Evolutionary conservation across 179 eudicot genomes (phyloP).

Genomic region (Pouteria campechiana): DNA sequence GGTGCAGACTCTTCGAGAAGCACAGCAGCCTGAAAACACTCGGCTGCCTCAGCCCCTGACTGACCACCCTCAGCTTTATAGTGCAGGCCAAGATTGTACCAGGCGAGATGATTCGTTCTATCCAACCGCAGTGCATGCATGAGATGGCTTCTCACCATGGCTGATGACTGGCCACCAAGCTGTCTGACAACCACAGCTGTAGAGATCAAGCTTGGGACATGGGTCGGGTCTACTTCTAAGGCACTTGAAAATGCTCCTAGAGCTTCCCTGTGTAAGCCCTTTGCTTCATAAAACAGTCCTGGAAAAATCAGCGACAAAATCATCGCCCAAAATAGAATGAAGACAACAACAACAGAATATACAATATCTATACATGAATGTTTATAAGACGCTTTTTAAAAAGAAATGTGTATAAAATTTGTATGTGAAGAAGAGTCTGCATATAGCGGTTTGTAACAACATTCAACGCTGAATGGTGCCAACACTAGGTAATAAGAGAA

Average conservation of each 20-base stretch:
- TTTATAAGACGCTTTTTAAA: too few species aligned
- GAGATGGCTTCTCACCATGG: slow-evolving; percentile 44
- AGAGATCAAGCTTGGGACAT: slow-evolving; percentile 68
- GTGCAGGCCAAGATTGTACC: slow-evolving; percentile 71
- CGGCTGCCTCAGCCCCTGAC: slow-evolving; percentile 28
- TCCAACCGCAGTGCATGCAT: slow-evolving; percentile 59
- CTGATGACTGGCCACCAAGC: slow-evolving; percentile 19
- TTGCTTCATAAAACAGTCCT: slow-evolving; percentile 65
- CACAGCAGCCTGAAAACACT: slow-evolving; percentile 51
- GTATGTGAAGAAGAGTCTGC: too few species aligned
- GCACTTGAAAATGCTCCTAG: slow-evolving; percentile 43
- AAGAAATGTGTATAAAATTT: too few species aligned
- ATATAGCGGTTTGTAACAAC: too few species aligned
- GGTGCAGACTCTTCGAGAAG: slow-evolving; percentile 74
- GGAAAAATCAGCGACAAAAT: too few species aligned
- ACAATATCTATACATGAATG: too few species aligned
- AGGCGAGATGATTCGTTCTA: slow-evolving; percentile 56
- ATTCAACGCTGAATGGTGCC: too few species aligned
- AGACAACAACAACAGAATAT: too few species aligned
- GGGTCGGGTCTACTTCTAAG: slow-evolving; percentile 47
- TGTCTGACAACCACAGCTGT: slow-evolving; percentile 41
- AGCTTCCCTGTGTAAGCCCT: slow-evolving; percentile 52
- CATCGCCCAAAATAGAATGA: too few species aligned
- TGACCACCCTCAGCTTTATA: slow-evolving; percentile 33
- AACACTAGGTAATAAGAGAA: too few species aligned